These are phyloP conservation scores for Aspergillus sp. DNA, from an alignment of 2,329 filamentous ascomycete species.

Conservation along the genomic window DNA sequence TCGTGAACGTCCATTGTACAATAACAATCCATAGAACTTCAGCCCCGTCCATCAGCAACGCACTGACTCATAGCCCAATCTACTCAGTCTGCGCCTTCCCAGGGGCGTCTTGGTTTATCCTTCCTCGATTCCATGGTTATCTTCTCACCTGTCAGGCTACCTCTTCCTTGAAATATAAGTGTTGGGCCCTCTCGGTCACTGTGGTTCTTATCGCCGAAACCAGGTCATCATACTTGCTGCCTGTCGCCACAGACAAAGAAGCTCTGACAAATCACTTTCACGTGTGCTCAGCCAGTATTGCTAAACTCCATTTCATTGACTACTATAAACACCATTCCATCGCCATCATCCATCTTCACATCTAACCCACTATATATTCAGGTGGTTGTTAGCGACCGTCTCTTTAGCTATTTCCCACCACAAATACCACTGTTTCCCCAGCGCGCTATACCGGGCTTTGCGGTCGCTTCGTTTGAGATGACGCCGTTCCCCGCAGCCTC, in stretches of 20 bases:
- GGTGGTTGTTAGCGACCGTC: neutral
- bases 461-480: constrained; percentile 22
- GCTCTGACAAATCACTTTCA: constrained; percentile 29
- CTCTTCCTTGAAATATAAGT: constrained; percentile 1
- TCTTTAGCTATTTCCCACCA: neutral
- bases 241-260: constrained; percentile 27
- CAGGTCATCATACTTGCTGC: constrained; percentile 16
- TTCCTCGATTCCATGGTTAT: constrained; percentile 1
- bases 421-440: neutral
- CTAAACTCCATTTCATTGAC: constrained; percentile 20
- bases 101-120: constrained; percentile 2
- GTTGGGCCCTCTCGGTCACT: constrained; percentile 8
- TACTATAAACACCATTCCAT: constrained; percentile 21
- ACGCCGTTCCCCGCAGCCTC: constrained; percentile 25
- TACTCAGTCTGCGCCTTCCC: constrained; percentile 4
- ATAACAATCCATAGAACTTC: constrained; percentile 15
- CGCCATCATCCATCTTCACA: constrained; percentile 5
- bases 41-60: constrained; percentile 19
- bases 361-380: neutral
- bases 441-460: neutral
- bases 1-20: constrained; percentile 18
- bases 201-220: constrained; percentile 23
- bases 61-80: constrained; percentile 24
- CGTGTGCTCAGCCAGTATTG: constrained; percentile 22
- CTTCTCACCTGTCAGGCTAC: neutral